These are phyloP conservation scores for Acorus calamus DNA, from an alignment of 106 monocot species.

Conservation along the genomic window DNA sequence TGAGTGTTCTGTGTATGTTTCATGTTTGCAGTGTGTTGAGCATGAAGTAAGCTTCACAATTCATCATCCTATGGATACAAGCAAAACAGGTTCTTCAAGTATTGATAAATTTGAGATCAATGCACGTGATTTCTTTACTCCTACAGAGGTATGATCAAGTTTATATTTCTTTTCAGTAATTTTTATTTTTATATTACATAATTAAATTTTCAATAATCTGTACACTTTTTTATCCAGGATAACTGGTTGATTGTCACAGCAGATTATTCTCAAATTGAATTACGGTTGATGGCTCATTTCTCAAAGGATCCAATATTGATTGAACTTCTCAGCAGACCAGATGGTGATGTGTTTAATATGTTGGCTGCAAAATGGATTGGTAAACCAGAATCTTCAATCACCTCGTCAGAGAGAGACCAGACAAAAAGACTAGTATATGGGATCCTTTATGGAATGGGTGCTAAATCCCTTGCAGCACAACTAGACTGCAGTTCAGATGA, in stretches of 20 bases:
- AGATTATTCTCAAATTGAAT: conserved; percentile 95
- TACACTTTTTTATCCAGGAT: conserved; percentile 39
- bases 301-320: conserved; percentile 61
- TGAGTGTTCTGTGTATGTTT: background rate
- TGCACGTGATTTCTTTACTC: conserved; percentile 89
- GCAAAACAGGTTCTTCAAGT: conserved; percentile 18
- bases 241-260: conserved; percentile 88
- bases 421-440: conserved; percentile 92
- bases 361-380: conserved; percentile 82
- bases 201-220: conserved; percentile 1
- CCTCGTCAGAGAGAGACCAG: conserved; percentile 63
- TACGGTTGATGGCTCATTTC: conserved; percentile 95
- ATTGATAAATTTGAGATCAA: conserved; percentile 55
- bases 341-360: conserved; percentile 93
- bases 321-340: conserved; percentile 76
- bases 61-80: conserved; percentile 11
- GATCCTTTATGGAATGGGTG: conserved; percentile 96
- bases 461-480: conserved; percentile 78
- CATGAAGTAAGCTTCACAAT: conserved; percentile 57
- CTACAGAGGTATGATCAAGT: conserved; percentile 60
- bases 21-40: conserved; percentile 84
- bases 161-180: background rate
- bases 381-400: conserved; percentile 47
- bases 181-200: background rate
- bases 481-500: conserved; percentile 68